Percentiles rank a stretch among this genome's conserved stretches.
Evolutionary conservation across 1,284 basidiomycete species (phyloP).

Genomic region (Hymenochaete sp.): DNA sequence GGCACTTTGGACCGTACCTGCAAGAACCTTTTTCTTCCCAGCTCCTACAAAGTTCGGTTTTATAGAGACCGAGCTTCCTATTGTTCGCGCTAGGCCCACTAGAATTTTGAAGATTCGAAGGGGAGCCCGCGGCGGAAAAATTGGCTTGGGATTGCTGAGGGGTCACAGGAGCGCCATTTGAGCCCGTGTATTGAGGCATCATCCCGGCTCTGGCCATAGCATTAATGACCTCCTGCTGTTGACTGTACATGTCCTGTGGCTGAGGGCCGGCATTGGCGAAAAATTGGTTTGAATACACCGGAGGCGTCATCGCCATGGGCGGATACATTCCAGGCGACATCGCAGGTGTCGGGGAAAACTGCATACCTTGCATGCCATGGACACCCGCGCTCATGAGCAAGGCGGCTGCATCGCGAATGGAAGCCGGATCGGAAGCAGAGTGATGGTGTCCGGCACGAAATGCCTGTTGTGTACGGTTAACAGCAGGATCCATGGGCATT

Average conservation of each 20-base stretch:
- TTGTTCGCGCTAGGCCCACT: conserved; percentile 80
- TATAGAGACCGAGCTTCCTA: conserved; percentile 80
- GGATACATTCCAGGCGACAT: conserved; percentile 36
- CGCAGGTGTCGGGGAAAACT: conserved; percentile 21
- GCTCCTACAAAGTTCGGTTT: conserved; percentile 85
- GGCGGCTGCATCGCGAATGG: conserved; percentile 56
- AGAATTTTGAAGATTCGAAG: conserved; percentile 24
- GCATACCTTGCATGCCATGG: conserved; percentile 34
- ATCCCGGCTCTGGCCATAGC: conserved; percentile 36
- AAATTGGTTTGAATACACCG: conserved; percentile 60
- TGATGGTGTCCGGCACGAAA: conserved; percentile 60
- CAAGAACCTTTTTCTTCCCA: conserved; percentile 93
- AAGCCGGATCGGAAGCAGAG: conserved; percentile 69
- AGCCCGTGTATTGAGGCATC: conserved; percentile 40
- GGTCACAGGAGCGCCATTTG: conserved; percentile 40
- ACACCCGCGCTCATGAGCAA: conserved; percentile 49
- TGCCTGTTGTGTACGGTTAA: conserved; percentile 65
- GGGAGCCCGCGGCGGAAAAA: conserved; percentile 30
- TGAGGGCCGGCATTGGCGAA: conserved; percentile 31
- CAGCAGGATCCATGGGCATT: conserved; percentile 49
- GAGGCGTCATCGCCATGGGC: conserved; percentile 38
- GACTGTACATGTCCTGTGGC: conserved; percentile 50
- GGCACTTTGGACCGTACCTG: conserved; percentile 79
- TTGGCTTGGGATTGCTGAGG: conserved; percentile 21
- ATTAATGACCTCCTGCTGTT: conserved; percentile 41